phyloP scores from a whole-genome alignment of 768 basidiomycete genomes.

The Tylopilus felleus region DNA sequence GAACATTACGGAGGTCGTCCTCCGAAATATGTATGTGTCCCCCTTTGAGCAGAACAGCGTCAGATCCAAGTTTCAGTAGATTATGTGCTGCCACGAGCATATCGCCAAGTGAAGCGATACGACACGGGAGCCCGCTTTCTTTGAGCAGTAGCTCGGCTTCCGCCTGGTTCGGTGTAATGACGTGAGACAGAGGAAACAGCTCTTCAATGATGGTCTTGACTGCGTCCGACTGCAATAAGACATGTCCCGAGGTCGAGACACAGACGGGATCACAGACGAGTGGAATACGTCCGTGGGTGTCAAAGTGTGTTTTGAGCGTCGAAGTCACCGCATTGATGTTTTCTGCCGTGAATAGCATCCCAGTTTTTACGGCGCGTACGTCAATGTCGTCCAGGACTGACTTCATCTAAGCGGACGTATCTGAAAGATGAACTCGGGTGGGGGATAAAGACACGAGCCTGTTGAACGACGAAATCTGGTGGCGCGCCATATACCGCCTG shows the following conservation, averaged over 20 bases:
- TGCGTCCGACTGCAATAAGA: background rate
- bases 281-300: background rate
- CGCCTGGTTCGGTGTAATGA: background rate
- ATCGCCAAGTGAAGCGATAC: background rate
- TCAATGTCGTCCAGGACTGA: background rate
- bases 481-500: background rate
- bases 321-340: background rate
- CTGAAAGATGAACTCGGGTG: background rate
- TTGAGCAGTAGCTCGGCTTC: background rate
- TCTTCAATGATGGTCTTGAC: background rate
- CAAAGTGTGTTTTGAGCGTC: background rate
- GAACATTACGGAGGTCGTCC: too few species aligned
- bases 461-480: background rate
- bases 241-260: background rate
- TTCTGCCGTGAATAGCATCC: background rate
- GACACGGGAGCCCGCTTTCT: background rate
- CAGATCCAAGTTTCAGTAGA: background rate
- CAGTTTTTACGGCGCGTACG: background rate
- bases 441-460: background rate
- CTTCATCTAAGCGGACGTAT: background rate
- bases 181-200: constrained; percentile 1
- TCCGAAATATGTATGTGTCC: background rate
- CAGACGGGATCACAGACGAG: background rate
- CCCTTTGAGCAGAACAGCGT: background rate
- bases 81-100: background rate